Base-by-base conservation (phyloP, 164 flowering plant genomes). In the Saururus chinensis region DNA sequence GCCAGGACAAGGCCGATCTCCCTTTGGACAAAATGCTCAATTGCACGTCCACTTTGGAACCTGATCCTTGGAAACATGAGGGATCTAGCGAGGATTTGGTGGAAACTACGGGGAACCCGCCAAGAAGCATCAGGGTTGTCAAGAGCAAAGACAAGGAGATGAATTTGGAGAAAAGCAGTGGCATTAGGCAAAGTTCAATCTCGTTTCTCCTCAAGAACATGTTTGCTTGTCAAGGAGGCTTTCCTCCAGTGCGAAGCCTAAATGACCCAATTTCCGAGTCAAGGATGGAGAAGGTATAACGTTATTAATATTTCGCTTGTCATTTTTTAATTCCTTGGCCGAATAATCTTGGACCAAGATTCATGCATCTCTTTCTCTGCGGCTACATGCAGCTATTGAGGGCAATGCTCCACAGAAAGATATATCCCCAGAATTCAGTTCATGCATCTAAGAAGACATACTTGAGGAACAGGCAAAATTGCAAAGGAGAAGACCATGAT, bases 41-140 rank as follows among this genome's bases (percentile, higher is more conserved):
- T 61, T 89, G 92, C 74, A 96, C 96, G 4, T 92, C 96, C 14
- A 87, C 87, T 69, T 76, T 92, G 77, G 96, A 89, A 63, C 84
- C 87, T 0, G 88, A 84, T 57, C 64, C 91, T 17, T 74, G 80
- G 16, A 74, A 49, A 11, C 63, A 68, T 51, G 5, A 58, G 7
- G 40, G 37, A 61, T 59, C 62, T 16, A 59, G 63, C n/a, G 61
- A 55, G 7, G 69, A 66, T 62, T 76, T 76, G 11, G 71, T 65
- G 24, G 84, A 79, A 4, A 80, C 55, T 9, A 48, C 51, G 9
- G 56, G 14, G 42, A 81, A 81, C 54, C 72, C 80, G 30, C 77
- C 78, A 17, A 64, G 54, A 25, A 64, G 53, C 41, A 56, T 3
- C 4, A 82, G 84, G 64, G 80, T 81, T 5, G 77, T 87, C 3